Percentiles rank a stretch among this genome's conserved stretches.
Evolutionary conservation across 1,284 basidiomycete genomes (phyloP).

Genomic region (Jaminaea rosea): DNA sequence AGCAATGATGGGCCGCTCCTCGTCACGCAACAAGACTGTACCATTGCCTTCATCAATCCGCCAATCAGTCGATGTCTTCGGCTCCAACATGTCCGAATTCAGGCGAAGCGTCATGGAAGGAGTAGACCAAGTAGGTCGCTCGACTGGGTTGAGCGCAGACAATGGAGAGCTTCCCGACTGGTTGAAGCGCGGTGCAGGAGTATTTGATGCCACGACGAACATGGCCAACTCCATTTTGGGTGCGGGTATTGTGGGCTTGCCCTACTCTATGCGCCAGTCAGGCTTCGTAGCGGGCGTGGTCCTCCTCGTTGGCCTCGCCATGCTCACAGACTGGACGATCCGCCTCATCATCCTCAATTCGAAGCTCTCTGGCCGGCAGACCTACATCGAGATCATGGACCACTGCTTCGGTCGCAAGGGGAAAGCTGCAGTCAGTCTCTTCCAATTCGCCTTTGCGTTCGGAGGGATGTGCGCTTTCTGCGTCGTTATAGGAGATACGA

Average conservation of each 20-base stretch:
- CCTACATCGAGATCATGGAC: slow-evolving; percentile 94
- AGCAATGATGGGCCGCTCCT: background rate
- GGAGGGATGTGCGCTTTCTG: slow-evolving; percentile 60
- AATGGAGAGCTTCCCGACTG: slow-evolving; percentile 47
- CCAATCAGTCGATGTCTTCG: slow-evolving; percentile 21
- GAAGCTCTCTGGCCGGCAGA: slow-evolving; percentile 81
- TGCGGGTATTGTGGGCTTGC: slow-evolving; percentile 65
- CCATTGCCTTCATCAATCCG: slow-evolving; percentile 12
- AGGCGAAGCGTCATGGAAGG: slow-evolving; percentile 7
- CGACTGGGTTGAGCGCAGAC: slow-evolving; percentile 43
- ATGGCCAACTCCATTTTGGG: slow-evolving; percentile 97
- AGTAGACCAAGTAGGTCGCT: slow-evolving; percentile 17
- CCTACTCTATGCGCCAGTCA: slow-evolving; percentile 83
- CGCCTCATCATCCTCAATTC: slow-evolving; percentile 82
- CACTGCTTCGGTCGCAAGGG: slow-evolving; percentile 71
- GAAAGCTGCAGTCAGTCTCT: slow-evolving; percentile 79
- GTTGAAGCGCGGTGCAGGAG: slow-evolving; percentile 58
- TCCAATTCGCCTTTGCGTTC: slow-evolving; percentile 95
- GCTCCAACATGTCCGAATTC: slow-evolving; percentile 4
- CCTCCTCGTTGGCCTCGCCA: slow-evolving; percentile 70
- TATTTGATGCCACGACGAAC: slow-evolving; percentile 76
- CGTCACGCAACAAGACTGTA: background rate
- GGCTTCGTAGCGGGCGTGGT: slow-evolving; percentile 79
- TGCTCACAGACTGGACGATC: slow-evolving; percentile 95
- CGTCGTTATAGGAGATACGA: slow-evolving; percentile 67